Conservation (phyloP, 2,329 filamentous ascomycete species). For the Aspergillus transmontanensis region DNA sequence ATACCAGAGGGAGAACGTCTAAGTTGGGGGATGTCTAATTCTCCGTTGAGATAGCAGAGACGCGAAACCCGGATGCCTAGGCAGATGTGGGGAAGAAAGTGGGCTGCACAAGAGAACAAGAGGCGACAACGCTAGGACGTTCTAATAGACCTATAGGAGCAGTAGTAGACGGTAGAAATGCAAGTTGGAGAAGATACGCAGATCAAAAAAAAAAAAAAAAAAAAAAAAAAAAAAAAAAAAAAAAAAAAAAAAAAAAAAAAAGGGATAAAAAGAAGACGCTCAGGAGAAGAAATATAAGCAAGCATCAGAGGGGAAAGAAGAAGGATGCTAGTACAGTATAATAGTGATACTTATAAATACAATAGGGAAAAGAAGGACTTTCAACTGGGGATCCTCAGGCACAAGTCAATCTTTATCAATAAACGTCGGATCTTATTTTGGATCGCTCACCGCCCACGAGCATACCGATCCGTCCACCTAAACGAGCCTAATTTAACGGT, state of each 20-base stretch:
- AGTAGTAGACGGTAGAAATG: background rate
- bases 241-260: background rate
- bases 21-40: background rate
- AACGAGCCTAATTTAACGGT: conserved; percentile 18
- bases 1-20: background rate
- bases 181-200: background rate
- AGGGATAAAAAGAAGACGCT: background rate
- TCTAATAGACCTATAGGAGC: background rate
- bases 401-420: conserved; percentile 10
- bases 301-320: background rate
- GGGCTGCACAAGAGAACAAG: conserved; percentile 11
- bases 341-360: background rate
- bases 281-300: background rate
- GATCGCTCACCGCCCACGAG: conserved; percentile 20
- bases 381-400: conserved; percentile 1
- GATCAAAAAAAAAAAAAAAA: background rate
- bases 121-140: background rate
- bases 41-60: background rate
- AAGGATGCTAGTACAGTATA: background rate
- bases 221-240: background rate
- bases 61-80: conserved; percentile 22
- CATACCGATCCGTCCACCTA: conserved; percentile 5
- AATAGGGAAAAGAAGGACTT: background rate
- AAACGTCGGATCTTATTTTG: conserved; percentile 6
- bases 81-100: conserved; percentile 23